Percentiles rank a stretch among this genome's conserved stretches.
Conservation (phyloP, 495 filamentous ascomycete species). For the Glonium stellatum region DNA sequence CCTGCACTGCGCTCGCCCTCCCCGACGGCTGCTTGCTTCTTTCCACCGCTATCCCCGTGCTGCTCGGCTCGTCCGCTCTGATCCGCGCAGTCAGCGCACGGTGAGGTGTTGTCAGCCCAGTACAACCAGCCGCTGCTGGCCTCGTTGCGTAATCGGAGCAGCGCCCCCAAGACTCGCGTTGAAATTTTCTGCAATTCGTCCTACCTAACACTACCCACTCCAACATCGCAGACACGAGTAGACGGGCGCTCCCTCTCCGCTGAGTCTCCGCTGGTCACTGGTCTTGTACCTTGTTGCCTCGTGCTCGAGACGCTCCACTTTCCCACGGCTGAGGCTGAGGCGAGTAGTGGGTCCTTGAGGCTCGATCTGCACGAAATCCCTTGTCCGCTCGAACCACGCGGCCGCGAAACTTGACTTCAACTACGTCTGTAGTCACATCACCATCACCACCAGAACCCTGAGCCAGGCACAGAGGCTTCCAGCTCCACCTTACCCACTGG, state of each 20-base stretch:
- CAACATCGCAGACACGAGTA: neutral
- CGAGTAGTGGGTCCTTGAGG: conserved; percentile 5
- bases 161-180: neutral
- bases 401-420: neutral
- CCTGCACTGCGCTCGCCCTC: neutral
- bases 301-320: conserved; percentile 5
- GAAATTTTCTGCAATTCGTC: conserved; percentile 5
- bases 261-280: neutral
- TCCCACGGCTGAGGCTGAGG: conserved; percentile 5
- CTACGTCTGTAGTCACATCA: neutral
- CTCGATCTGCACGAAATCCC: conserved; percentile 8
- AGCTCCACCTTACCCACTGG: neutral
- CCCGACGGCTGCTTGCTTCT: neutral
- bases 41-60: neutral
- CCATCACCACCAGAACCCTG: neutral
- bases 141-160: conserved; percentile 17
- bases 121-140: neutral
- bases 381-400: conserved; percentile 1
- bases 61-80: conserved; percentile 12
- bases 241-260: conserved; percentile 2
- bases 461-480: neutral
- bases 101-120: conserved; percentile 1
- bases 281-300: conserved; percentile 4
- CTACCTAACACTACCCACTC: conserved; percentile 1
- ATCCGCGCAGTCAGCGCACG: conserved; percentile 7